These are phyloP conservation scores for Solanum chmielewskii DNA, from an alignment of 257 asterid species.

Conservation along the genomic window DNA sequence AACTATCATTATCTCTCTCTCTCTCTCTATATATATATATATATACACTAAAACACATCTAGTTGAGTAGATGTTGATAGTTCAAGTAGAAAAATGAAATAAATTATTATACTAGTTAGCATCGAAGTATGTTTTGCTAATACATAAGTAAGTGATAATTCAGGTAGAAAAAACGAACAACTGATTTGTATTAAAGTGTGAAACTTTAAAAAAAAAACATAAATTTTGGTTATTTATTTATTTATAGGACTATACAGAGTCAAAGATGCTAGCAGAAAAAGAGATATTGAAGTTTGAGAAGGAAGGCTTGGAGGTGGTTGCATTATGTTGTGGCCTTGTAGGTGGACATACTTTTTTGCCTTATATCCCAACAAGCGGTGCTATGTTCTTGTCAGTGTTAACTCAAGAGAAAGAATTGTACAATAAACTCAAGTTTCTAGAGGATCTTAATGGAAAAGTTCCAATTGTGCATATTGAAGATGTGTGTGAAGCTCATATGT, in stretches of 20 bases:
- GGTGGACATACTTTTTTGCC: slow-evolving; percentile 40
- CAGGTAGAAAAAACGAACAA: too few species aligned
- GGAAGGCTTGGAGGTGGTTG: slow-evolving; percentile 32
- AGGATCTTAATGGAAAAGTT: slow-evolving; percentile 36
- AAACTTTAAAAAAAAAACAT: not conserved
- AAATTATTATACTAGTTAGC: not conserved
- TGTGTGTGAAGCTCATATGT: slow-evolving; percentile 40
- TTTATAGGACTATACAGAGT: slow-evolving; percentile 23
- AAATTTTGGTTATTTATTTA: not conserved
- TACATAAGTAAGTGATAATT: not conserved
- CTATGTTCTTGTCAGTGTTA: slow-evolving; percentile 7
- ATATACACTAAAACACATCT: too few species aligned
- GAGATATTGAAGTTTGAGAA: slow-evolving; percentile 37
- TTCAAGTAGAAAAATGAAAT: too few species aligned
- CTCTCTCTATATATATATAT: too few species aligned
- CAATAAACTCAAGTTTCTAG: slow-evolving; percentile 25
- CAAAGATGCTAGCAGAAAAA: slow-evolving; percentile 48
- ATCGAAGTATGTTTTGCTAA: too few species aligned
- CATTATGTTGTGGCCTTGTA: slow-evolving; percentile 45
- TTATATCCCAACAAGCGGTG: slow-evolving; percentile 1
- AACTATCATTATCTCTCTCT: too few species aligned
- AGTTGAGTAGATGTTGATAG: not conserved
- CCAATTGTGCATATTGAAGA: slow-evolving; percentile 47
- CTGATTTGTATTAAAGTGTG: too few species aligned
- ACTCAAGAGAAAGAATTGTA: not conserved